Evolutionary conservation across 169 alveolate genomes (phyloP).

Genomic region (Perkinsus chesapeaki): DNA sequence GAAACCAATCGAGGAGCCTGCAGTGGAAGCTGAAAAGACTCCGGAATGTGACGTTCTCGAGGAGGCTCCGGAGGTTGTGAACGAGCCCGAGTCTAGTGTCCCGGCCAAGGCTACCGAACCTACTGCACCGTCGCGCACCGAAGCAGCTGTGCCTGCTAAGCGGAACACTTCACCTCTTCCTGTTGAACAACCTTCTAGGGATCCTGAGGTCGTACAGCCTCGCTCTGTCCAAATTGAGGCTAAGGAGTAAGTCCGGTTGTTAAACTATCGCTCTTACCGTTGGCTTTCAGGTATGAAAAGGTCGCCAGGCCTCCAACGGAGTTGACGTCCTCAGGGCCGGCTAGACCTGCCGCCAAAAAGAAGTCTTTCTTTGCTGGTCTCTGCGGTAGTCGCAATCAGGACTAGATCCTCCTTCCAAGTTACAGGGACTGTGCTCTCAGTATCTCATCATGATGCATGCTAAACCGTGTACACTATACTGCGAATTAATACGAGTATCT

Average conservation of each 20-base stretch:
- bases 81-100: background rate
- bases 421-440: background rate
- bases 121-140: background rate
- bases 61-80: background rate
- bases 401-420: background rate
- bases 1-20: background rate
- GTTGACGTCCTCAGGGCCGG: background rate
- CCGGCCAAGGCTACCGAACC: background rate
- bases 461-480: background rate
- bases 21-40: too few species aligned
- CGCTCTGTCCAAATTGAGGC: background rate
- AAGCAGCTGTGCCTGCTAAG: background rate
- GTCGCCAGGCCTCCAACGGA: background rate
- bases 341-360: background rate
- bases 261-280: background rate
- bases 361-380: background rate
- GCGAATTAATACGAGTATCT: background rate
- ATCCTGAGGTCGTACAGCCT: background rate
- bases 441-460: background rate
- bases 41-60: background rate
- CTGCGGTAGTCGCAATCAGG: background rate
- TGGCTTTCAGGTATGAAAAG: background rate
- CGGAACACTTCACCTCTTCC: background rate
- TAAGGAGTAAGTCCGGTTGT: background rate
- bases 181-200: background rate